Base-by-base conservation (phyloP, 495 filamentous ascomycete genomes). In the Talaromyces stipitatus region DNA sequence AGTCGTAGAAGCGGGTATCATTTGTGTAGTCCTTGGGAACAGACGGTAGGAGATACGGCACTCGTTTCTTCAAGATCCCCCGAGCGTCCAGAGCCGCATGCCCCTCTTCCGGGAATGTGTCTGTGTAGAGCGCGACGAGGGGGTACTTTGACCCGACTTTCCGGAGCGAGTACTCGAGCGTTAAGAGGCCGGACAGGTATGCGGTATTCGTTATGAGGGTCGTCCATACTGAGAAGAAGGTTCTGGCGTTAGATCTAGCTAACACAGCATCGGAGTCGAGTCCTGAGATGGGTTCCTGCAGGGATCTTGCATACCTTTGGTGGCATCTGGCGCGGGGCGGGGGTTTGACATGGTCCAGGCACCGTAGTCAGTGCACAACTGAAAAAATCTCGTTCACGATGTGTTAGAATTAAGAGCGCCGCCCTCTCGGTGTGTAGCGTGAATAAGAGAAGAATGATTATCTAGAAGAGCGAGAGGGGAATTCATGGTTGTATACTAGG, bases 1-100 rank as follows among this genome's bases (percentile, higher is more conserved):
- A 86, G 61, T 91, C 88, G 67, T 87, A 84, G 74, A 95, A 92
- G 30, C 90, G 79, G 47, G 80, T 75, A 64, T 92, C 88, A 41
- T 85, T 77, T 58, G 61, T 69, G 67, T 73, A 86, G 67, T 85
- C 78, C 56, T 84, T 85, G 29, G 71, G 61, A 0, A 69, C 64
- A 0, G 73, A 73, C 0, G 88, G 88, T 7, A 83, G 69, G 1
- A 92, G 77, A 64, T 86, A 83, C 0, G 79, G 74, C 56, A 90
- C 77, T 32, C 69, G 79, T 62, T 83, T 77, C 46, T 78, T 79
- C 23, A 81, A 69, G 52, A 92, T 90, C 5, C 78, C 76, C 28
- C 88, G 80, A 0, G 72, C 65, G 33, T 82, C 77, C 33, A 92
- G 81, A 28, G 85, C 86, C 27, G 67, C 70, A 58, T 82, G 86